These are phyloP conservation scores for Cladosporium phlei DNA, from an alignment of 2,329 filamentous ascomycete genomes.

Conservation along the genomic window DNA sequence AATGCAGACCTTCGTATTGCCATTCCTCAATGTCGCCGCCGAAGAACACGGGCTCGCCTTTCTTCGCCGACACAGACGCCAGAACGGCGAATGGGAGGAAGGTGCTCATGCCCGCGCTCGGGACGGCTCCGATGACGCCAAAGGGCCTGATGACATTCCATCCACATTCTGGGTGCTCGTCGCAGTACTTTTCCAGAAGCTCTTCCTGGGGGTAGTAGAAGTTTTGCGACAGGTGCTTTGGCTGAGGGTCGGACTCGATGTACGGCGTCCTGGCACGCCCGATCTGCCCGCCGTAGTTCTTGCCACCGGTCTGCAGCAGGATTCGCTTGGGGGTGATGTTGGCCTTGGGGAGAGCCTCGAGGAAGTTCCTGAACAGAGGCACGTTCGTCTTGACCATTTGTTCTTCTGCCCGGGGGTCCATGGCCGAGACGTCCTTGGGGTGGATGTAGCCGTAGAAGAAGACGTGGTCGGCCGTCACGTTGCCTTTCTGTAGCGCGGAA, in stretches of 20 bases:
- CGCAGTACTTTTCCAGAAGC: slow-evolving; percentile 38
- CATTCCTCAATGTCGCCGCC: slow-evolving; percentile 40
- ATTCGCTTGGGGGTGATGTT: slow-evolving; percentile 42
- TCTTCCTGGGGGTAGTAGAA: slow-evolving; percentile 53
- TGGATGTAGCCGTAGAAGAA: slow-evolving; percentile 52
- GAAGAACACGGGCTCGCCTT: slow-evolving; percentile 38
- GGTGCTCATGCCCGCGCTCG: slow-evolving; percentile 46
- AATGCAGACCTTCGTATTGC: slow-evolving; percentile 38
- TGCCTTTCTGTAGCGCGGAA: slow-evolving; percentile 25
- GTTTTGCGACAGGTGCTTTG: slow-evolving; percentile 42
- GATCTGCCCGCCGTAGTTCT: slow-evolving; percentile 46
- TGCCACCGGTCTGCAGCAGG: slow-evolving; percentile 46
- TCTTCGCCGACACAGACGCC: slow-evolving; percentile 40
- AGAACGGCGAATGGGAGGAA: slow-evolving; percentile 45
- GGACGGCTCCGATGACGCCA: slow-evolving; percentile 44
- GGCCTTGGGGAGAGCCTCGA: slow-evolving; percentile 36
- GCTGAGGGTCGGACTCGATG: slow-evolving; percentile 41
- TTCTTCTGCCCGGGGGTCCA: slow-evolving; percentile 41
- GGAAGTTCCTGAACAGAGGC: slow-evolving; percentile 42
- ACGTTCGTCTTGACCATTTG: slow-evolving; percentile 32
- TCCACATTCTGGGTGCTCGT: slow-evolving; percentile 23
- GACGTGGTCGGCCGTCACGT: slow-evolving; percentile 38
- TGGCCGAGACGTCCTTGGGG: slow-evolving; percentile 20
- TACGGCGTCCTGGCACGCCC: slow-evolving; percentile 39
- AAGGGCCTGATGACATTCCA: slow-evolving; percentile 46